Percentiles rank a stretch among this genome's conserved stretches.
Evolutionary conservation across 2,329 filamentous ascomycete species (phyloP).

Genomic region (Colletotrichum gigasporum): DNA sequence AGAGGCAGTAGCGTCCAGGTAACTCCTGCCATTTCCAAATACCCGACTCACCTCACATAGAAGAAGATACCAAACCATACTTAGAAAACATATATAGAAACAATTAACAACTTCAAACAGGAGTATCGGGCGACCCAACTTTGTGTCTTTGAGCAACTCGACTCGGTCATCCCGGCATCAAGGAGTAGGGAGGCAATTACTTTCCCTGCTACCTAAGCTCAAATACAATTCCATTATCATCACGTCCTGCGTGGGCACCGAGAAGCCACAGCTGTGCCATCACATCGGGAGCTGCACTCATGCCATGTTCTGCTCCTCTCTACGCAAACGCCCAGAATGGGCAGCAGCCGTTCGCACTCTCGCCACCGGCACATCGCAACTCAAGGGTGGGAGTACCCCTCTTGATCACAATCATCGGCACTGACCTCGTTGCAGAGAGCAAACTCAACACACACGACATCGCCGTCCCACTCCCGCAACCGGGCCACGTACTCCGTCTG

Average conservation of each 20-base stretch:
- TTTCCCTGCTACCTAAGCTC: no score
- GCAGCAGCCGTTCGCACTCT: conserved; percentile 41
- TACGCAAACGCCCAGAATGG: conserved; percentile 50
- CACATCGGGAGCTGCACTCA: background rate
- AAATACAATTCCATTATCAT: no score
- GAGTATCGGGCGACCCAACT: no score
- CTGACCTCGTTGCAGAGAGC: conserved; percentile 44
- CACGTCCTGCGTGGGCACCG: no score
- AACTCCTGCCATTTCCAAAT: conserved; percentile 6
- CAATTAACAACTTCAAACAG: no score
- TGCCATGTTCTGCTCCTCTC: conserved; percentile 49
- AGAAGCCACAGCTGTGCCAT: background rate
- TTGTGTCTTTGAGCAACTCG: no score
- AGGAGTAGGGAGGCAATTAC: no score
- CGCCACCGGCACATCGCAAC: conserved; percentile 25
- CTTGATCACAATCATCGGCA: background rate
- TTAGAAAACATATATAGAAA: no score
- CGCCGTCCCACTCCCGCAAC: conserved; percentile 45
- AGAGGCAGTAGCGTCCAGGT: conserved; percentile 1
- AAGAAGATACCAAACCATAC: background rate
- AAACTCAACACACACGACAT: conserved; percentile 56
- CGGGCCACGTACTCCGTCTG: conserved; percentile 41
- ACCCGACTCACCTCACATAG: conserved; percentile 27
- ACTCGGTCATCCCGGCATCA: no score
- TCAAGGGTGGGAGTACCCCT: conserved; percentile 39